Conservation (phyloP, 2,329 filamentous ascomycete species). For the Exophiala aquamarina region DNA sequence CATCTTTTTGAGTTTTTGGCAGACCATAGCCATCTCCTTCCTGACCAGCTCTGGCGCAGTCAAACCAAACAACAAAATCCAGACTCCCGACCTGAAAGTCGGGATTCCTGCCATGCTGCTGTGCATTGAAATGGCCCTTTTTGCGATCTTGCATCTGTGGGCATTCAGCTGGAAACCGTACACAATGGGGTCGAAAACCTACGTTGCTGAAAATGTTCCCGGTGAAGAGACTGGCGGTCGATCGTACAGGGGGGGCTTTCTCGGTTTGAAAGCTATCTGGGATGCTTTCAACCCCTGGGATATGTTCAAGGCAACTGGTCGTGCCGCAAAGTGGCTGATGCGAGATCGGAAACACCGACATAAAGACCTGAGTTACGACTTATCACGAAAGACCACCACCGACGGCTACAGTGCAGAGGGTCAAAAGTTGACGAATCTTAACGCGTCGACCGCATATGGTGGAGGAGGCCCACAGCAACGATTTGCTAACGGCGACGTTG, state of each 20-base stretch:
- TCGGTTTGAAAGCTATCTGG: conserved; percentile 64
- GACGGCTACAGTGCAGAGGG: conserved; percentile 12
- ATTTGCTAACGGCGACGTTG: conserved; percentile 23
- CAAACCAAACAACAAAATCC: conserved; percentile 61
- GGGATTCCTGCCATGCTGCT: conserved; percentile 76
- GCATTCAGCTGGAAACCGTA: conserved; percentile 80
- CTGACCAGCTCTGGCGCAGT: conserved; percentile 64
- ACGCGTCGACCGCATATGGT: conserved; percentile 9
- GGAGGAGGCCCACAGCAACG: conserved; percentile 11
- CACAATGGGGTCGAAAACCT: conserved; percentile 46
- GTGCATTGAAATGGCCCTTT: conserved; percentile 82
- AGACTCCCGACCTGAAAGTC: conserved; percentile 74
- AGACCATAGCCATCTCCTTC: conserved; percentile 63
- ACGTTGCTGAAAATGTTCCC: conserved; percentile 46
- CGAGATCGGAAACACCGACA: conserved; percentile 62
- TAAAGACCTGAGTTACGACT: conserved; percentile 41
- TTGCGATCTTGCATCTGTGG: conserved; percentile 75
- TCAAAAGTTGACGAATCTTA: conserved; percentile 15
- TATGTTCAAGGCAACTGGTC: conserved; percentile 73
- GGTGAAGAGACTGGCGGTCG: conserved; percentile 37
- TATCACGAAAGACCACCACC: conserved; percentile 17
- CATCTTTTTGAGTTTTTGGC: conserved; percentile 91
- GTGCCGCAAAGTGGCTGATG: conserved; percentile 78
- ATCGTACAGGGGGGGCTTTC: conserved; percentile 61
- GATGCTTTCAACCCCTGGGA: conserved; percentile 82